Evolutionary conservation across 345 rosid species (phyloP).

Genomic region (Sisymbrium altissimum): DNA sequence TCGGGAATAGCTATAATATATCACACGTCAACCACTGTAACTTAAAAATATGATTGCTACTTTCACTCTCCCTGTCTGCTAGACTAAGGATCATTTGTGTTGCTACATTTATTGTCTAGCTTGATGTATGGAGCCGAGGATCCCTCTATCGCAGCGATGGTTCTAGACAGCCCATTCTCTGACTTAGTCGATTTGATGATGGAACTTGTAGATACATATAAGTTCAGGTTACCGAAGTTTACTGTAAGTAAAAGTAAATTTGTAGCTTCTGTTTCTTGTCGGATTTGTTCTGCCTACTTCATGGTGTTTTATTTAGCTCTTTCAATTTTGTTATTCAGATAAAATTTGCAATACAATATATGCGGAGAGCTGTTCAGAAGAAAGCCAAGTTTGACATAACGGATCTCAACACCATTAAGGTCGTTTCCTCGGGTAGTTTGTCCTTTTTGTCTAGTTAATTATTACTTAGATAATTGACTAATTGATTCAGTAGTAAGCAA

Average conservation of each 20-base stretch:
- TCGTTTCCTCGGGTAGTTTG: slow-evolving; percentile 25
- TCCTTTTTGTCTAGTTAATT: background rate
- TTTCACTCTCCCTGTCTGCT: background rate
- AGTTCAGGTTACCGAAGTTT: slow-evolving; percentile 77
- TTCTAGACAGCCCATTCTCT: slow-evolving; percentile 93
- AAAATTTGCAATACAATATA: slow-evolving; percentile 87
- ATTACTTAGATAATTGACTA: background rate
- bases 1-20: background rate
- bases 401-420: slow-evolving; percentile 81
- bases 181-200: slow-evolving; percentile 94
- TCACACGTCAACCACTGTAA: background rate
- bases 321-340: slow-evolving; percentile 45
- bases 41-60: background rate
- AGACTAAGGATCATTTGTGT: background rate
- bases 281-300: background rate
- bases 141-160: slow-evolving; percentile 95
- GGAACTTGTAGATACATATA: slow-evolving; percentile 92
- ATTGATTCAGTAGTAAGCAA: background rate
- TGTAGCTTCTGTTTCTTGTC: background rate
- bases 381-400: slow-evolving; percentile 88
- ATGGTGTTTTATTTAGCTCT: background rate
- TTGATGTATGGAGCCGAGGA: slow-evolving; percentile 94
- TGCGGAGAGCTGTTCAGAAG: slow-evolving; percentile 77
- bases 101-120: slow-evolving; percentile 41
- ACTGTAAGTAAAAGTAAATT: slow-evolving; percentile 53